Percentiles rank a stretch among this genome's conserved stretches.
Evolutionary conservation across 2,329 filamentous ascomycete genomes (phyloP).

Genomic region (Beauveria pseudobassiana): DNA sequence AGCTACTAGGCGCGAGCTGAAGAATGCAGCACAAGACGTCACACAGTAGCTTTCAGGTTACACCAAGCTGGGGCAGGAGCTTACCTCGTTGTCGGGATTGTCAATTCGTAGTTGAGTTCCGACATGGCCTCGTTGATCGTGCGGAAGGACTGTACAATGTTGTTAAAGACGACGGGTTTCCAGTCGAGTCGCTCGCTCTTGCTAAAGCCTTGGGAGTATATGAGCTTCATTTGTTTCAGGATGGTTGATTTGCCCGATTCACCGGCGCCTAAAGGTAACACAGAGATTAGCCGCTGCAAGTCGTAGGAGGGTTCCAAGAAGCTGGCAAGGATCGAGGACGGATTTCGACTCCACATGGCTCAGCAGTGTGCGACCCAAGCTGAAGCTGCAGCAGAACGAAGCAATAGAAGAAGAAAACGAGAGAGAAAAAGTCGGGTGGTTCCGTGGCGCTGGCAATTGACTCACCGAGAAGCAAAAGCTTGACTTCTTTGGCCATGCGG

Average conservation of each 20-base stretch:
- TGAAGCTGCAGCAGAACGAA: not conserved
- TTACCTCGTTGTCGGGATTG: constrained; percentile 69
- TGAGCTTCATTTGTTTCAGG: constrained; percentile 98
- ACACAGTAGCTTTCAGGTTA: not conserved
- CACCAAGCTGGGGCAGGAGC: constrained; percentile 19
- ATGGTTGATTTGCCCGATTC: constrained; percentile 91
- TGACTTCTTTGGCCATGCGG: constrained; percentile 77
- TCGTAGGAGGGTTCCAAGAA: not conserved
- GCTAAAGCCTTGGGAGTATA: constrained; percentile 87
- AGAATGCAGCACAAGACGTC: not conserved
- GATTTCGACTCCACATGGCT: not conserved
- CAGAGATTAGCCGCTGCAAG: constrained; percentile 21
- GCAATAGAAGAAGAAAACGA: not conserved
- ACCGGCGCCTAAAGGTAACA: constrained; percentile 63
- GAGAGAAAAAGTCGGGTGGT: not conserved
- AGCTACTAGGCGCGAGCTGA: not conserved
- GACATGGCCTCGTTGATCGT: constrained; percentile 87
- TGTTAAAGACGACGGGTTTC: constrained; percentile 92
- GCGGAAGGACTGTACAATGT: constrained; percentile 87
- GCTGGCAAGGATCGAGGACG: not conserved
- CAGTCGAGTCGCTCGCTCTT: constrained; percentile 86
- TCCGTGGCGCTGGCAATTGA: constrained; percentile 10
- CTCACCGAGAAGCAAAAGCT: constrained; percentile 85
- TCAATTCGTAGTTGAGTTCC: constrained; percentile 75
- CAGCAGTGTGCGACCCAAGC: constrained; percentile 13